phyloP scores from a whole-genome alignment of 192 early-diverging fungal species.

The Geranomyces variabilis region DNA sequence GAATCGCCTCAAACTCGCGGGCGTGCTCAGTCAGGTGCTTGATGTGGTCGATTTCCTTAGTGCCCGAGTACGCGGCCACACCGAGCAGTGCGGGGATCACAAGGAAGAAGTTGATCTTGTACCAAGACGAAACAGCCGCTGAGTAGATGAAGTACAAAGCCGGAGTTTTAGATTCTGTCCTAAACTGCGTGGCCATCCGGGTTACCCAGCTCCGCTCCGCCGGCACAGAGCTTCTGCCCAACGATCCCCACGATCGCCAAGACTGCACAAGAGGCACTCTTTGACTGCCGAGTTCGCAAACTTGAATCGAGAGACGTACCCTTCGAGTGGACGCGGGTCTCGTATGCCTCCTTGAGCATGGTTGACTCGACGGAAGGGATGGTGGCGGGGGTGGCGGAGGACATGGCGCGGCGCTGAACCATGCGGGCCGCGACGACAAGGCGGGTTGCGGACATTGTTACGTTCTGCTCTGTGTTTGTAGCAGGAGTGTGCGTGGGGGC shows the following conservation, averaged over 20 bases:
- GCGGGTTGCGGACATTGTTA: constrained; percentile 13
- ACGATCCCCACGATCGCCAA: no score
- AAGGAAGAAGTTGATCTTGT: constrained; percentile 47
- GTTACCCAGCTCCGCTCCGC: neutral
- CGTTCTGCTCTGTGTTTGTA: no score
- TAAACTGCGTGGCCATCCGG: neutral
- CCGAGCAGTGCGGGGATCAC: constrained; percentile 48
- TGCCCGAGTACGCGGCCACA: constrained; percentile 36
- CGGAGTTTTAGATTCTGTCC: neutral
- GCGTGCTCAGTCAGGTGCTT: constrained; percentile 55
- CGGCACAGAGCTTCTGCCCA: no score
- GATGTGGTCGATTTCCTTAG: constrained; percentile 53
- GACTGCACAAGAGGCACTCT: no score
- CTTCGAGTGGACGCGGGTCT: constrained; percentile 35
- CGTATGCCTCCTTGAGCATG: constrained; percentile 39
- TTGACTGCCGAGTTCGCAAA: no score
- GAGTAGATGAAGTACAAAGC: neutral
- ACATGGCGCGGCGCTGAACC: constrained; percentile 23
- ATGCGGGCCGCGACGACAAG: constrained; percentile 20
- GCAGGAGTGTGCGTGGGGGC: no score
- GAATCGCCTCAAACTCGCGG: constrained; percentile 40
- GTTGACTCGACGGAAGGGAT: constrained; percentile 35
- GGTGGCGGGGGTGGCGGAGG: constrained; percentile 1
- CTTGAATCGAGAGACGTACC: constrained; percentile 14
- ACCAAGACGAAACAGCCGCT: constrained; percentile 51